Evolutionary conservation across 805 yeast species (phyloP).

Genomic region (Nakazawaea holstii): DNA sequence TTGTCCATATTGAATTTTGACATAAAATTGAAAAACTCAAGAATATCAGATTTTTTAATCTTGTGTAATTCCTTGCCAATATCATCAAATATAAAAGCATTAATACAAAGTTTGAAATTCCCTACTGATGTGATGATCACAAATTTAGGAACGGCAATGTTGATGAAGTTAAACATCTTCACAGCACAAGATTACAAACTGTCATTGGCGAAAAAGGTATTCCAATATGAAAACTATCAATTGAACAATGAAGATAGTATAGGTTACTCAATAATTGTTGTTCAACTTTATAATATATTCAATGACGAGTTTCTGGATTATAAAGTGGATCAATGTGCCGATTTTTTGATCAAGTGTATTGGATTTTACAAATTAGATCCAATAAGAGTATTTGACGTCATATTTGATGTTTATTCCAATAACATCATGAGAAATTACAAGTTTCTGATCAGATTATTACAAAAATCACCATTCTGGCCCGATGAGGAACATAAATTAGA

Average conservation of each 20-base stretch:
- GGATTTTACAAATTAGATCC: conserved; percentile 80
- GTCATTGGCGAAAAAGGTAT: background rate
- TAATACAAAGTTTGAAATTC: conserved; percentile 1
- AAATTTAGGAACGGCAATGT: conserved; percentile 20
- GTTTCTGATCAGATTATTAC: conserved; percentile 46
- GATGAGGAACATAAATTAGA: background rate
- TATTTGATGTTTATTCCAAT: conserved; percentile 48
- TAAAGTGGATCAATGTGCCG: conserved; percentile 37
- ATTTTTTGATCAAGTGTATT: conserved; percentile 50
- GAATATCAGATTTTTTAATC: conserved; percentile 3
- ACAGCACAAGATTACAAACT: conserved; percentile 20
- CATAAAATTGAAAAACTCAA: background rate
- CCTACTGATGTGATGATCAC: background rate
- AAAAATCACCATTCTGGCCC: conserved; percentile 60
- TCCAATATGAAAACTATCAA: conserved; percentile 49
- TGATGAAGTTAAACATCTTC: conserved; percentile 22
- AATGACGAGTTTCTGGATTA: conserved; percentile 32
- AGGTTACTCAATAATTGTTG: conserved; percentile 66
- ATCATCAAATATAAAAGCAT: background rate
- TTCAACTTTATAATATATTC: conserved; percentile 40
- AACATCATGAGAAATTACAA: conserved; percentile 37
- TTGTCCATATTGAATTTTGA: background rate
- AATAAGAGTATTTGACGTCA: conserved; percentile 56
- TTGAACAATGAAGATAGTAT: conserved; percentile 69
- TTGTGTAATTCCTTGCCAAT: conserved; percentile 13